phyloP scores from a whole-genome alignment of 768 basidiomycete species.

The Gelatoporia subvermispora region DNA sequence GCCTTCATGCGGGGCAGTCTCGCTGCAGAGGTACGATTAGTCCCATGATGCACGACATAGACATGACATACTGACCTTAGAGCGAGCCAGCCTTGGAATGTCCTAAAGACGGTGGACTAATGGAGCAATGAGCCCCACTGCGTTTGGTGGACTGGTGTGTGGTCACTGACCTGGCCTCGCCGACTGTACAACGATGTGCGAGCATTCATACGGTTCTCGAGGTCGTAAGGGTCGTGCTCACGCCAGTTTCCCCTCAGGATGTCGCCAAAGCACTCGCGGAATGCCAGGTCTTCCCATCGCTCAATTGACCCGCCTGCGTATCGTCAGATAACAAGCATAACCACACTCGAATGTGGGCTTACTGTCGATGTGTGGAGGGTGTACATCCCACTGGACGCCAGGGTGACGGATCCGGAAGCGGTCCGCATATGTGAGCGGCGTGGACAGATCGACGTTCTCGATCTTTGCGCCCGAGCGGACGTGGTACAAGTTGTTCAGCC shows the following conservation, averaged over 20 bases:
- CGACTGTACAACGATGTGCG: constrained; percentile 59
- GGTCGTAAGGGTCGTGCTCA: constrained; percentile 61
- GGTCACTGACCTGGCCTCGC: constrained; percentile 36
- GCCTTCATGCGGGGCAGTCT: constrained; percentile 66
- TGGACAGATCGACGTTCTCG: constrained; percentile 54
- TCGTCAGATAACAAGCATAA: not conserved
- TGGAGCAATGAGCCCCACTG: no score
- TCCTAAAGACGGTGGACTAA: constrained; percentile 26
- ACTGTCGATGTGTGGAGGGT: constrained; percentile 52
- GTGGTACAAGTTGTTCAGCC: constrained; percentile 65
- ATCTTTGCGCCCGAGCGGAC: constrained; percentile 30
- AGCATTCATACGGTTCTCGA: constrained; percentile 55
- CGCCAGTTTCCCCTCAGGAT: constrained; percentile 62
- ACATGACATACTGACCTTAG: constrained; percentile 41
- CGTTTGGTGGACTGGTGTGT: no score
- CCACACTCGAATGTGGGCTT: constrained; percentile 6
- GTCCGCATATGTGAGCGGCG: constrained; percentile 68
- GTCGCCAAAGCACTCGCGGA: constrained; percentile 54
- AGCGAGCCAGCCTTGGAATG: constrained; percentile 78
- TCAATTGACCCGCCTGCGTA: constrained; percentile 67
- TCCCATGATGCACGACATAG: not conserved
- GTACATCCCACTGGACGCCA: constrained; percentile 48
- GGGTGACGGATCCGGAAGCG: constrained; percentile 71
- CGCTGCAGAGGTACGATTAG: constrained; percentile 28
- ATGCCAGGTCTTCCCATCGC: constrained; percentile 62